A percentile compares a stretch with the other conserved stretches of the same genome.
Conservation (phyloP, 345 rosid genomes). For the Laguncularia racemosa region DNA sequence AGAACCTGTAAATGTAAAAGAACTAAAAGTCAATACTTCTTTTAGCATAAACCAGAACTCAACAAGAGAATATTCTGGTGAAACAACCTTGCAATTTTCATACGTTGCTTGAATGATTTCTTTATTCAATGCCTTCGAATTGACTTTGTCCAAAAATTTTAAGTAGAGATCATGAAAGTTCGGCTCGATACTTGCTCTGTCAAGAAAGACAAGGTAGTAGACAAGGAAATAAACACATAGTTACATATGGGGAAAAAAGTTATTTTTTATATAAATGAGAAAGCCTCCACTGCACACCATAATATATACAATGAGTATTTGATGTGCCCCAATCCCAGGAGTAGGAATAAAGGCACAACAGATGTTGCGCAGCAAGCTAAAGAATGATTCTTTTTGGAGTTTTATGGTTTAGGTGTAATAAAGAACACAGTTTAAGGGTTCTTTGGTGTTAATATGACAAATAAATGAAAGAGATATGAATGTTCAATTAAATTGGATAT, state of each 20-base stretch:
- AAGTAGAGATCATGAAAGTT: slow-evolving; percentile 95
- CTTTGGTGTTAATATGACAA: too few species aligned
- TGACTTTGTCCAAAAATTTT: slow-evolving; percentile 87
- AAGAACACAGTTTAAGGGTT: too few species aligned
- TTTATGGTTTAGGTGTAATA: too few species aligned
- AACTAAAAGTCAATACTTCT: background rate
- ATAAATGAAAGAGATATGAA: too few species aligned
- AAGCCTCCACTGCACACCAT: too few species aligned
- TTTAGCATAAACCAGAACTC: slow-evolving; percentile 1
- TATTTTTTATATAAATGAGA: too few species aligned
- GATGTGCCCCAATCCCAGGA: too few species aligned
- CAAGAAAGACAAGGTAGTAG: slow-evolving; percentile 2
- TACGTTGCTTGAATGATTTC: slow-evolving; percentile 88
- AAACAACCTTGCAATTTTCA: slow-evolving; percentile 90
- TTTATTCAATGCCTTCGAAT: slow-evolving; percentile 65
- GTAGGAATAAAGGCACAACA: too few species aligned
- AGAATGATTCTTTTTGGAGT: too few species aligned
- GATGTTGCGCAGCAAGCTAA: too few species aligned
- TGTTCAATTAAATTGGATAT: too few species aligned
- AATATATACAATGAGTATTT: too few species aligned
- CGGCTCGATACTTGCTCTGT: slow-evolving; percentile 97
- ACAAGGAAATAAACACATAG: background rate
- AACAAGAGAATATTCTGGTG: background rate
- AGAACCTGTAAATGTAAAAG: slow-evolving; percentile 55
- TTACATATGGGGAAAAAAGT: background rate